Base-by-base conservation (phyloP, 2,329 filamentous ascomycete genomes). In the Aspergillus hiratsukae region DNA sequence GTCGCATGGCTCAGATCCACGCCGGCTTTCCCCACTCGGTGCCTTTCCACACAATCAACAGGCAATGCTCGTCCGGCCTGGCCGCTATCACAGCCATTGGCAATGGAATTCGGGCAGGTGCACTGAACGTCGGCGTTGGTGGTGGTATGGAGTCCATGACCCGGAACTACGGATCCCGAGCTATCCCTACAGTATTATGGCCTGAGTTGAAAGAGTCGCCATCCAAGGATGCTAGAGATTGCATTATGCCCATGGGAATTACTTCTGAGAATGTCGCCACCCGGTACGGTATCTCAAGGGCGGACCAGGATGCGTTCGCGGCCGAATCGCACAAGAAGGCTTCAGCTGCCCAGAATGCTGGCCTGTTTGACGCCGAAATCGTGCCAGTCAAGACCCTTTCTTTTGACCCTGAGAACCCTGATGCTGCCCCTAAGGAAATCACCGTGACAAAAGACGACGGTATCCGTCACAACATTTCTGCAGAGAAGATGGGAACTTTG, bases 121-220 rank as follows among this genome's bases (percentile, higher is more conserved):
- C 84, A 64, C 88, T 93, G 52, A 83, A 86, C 59, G 80, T 82
- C 0, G 92, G 90, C 58, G 85, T 97, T 59, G 92, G 87, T 9
- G 92, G 89, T 1, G 92, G 92, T 29, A 96, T 95, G 89, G 92
- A 97, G 82, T 93, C 88, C 76, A 97, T 97, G 92, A 96, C 90
- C 61, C 79, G 88, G 62, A 96, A 96, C 76, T 97, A 97, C 75
- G 91, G 87, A 52, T 85, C 80, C 27, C 80, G 86, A 56, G 92
- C 92, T n/a, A 94, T 97, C 46, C 92, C 92, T 0, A 87, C 86
- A 0, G 84, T 91, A 61, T 75, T 91, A 10, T 96, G 91, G 90
- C 86, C 88, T 0, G 86, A 83, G 52, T 76, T 96, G 58, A 83
- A 79, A 65, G 82, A 87, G 1, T 86, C 82, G 3, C 74, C 76